phyloP scores from a whole-genome alignment of 305 asterid genomes.

The Fraxinus nigra region DNA sequence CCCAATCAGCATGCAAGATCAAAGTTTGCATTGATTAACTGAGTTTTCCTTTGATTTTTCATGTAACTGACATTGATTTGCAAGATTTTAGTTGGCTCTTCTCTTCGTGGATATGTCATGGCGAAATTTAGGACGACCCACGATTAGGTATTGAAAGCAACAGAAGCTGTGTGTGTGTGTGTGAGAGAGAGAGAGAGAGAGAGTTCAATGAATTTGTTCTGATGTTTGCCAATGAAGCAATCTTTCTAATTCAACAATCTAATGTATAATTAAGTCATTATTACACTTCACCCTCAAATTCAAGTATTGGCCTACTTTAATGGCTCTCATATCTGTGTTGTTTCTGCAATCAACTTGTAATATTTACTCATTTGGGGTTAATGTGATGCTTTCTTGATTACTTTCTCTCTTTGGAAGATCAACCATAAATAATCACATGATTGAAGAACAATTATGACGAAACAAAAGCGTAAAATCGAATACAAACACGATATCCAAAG shows the following conservation, averaged over 20 bases:
- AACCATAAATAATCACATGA: background rate
- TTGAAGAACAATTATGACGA: background rate
- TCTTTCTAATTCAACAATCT: background rate
- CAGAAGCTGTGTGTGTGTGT: too few relatives aligned
- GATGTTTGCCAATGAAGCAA: background rate
- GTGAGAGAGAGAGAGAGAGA: background rate
- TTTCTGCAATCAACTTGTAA: background rate
- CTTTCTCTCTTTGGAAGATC: too few relatives aligned
- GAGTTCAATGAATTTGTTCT: background rate
- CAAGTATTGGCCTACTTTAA: too few relatives aligned
- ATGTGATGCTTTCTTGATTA: too few relatives aligned
- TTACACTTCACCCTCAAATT: background rate
- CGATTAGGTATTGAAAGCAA: background rate
- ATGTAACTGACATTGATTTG: background rate
- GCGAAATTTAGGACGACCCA: background rate
- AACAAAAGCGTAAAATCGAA: background rate
- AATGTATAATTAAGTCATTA: background rate
- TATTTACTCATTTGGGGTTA: background rate
- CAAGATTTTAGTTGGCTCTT: background rate
- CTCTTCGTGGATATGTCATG: background rate
- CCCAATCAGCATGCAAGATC: background rate
- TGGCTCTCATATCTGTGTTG: too few relatives aligned
- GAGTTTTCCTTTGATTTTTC: background rate
- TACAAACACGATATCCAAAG: background rate
- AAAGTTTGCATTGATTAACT: background rate